A percentile compares a stretch with the other conserved stretches of the same genome.
These are phyloP conservation scores for Reticulascus tulasneorum DNA, from an alignment of 2,329 filamentous ascomycete species.

Conservation along the genomic window DNA sequence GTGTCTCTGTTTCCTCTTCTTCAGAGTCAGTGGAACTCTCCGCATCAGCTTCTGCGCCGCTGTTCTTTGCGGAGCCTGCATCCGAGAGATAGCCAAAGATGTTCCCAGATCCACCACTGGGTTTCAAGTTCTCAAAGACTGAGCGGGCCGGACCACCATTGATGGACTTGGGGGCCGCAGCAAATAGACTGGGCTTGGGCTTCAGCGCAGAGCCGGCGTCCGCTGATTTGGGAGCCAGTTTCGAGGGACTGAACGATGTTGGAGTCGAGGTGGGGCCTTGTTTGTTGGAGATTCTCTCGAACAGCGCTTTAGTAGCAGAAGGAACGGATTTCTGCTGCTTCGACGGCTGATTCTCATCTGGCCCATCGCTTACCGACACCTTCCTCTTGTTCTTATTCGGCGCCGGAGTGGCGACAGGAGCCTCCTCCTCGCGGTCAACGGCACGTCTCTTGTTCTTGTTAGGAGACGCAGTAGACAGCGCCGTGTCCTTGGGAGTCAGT, in stretches of 20 bases:
- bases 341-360: conserved; percentile 41
- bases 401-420: conserved; percentile 23
- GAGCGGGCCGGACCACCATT: conserved; percentile 37
- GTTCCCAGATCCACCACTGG: conserved; percentile 33
- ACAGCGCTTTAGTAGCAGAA: conserved; percentile 52
- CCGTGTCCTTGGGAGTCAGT: conserved; percentile 31
- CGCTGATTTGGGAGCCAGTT: conserved; percentile 23
- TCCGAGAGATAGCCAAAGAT: conserved; percentile 60
- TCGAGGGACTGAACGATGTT: too few relatives aligned
- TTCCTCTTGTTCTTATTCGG: conserved; percentile 51
- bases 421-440: conserved; percentile 33
- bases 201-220: conserved; percentile 21
- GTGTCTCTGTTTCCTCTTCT: conserved; percentile 34
- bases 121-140: conserved; percentile 37
- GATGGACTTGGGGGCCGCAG: conserved; percentile 26
- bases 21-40: conserved; percentile 44
- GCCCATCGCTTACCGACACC: conserved; percentile 39
- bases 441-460: conserved; percentile 46
- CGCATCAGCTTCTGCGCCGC: conserved; percentile 43
- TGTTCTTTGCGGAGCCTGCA: conserved; percentile 50
- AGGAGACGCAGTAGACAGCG: conserved; percentile 27
- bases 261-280: conserved; percentile 25
- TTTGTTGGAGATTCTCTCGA: conserved; percentile 56
- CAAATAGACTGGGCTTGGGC: conserved; percentile 29
- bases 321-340: conserved; percentile 47